Conservation (phyloP, 23 red algal species). For the Cyanidiococcus yangmingshanensis region DNA sequence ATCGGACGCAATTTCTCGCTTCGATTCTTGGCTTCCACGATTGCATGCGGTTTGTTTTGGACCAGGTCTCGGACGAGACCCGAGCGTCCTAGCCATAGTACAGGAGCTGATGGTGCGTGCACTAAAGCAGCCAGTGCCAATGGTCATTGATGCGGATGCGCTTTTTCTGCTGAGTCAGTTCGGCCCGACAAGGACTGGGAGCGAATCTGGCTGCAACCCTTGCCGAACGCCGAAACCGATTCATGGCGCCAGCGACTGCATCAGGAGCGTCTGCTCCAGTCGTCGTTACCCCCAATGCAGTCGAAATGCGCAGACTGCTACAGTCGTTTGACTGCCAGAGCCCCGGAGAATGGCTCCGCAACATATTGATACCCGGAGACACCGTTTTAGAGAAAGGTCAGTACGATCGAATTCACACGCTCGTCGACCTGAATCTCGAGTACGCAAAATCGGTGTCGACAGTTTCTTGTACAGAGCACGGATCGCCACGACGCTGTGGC, state of each 20-base stretch:
- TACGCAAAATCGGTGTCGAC: background rate
- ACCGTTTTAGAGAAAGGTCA: constrained; percentile 56
- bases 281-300: constrained; percentile 59
- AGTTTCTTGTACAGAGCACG: background rate
- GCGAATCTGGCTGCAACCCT: background rate
- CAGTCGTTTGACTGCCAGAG: background rate
- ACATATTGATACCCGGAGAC: constrained; percentile 15
- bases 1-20: background rate
- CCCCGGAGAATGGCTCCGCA: background rate
- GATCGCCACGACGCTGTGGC: constrained; percentile 42
- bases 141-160: constrained; percentile 81
- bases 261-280: background rate
- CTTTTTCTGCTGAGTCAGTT: constrained; percentile 32
- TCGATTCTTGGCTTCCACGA: constrained; percentile 27
- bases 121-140: constrained; percentile 21
- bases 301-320: constrained; percentile 43
- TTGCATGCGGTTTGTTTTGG: constrained; percentile 59
- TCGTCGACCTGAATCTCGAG: background rate
- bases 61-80: constrained; percentile 61
- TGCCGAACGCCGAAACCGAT: background rate
- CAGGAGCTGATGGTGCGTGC: constrained; percentile 1
- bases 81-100: background rate
- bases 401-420: constrained; percentile 16
- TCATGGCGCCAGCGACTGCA: background rate
- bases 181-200: background rate